Evolutionary conservation across 345 rosid genomes (phyloP), one percentile per base, ranked within the genome.

Genomic region (Citrus inodora): DNA sequence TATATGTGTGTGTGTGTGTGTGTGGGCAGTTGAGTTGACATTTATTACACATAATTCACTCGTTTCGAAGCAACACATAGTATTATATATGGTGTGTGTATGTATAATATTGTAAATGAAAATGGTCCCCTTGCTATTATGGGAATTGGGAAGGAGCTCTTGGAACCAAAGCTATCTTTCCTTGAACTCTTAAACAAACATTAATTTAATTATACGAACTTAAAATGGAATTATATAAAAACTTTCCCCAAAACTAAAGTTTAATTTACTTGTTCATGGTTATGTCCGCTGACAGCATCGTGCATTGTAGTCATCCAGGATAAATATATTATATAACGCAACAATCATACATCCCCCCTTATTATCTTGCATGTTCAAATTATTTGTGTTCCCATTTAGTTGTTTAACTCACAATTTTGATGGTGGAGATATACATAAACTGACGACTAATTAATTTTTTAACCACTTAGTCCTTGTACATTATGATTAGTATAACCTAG

Each of bases 231-330:
- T 3, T 46, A 13, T 13, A 13, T 46, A 46, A 46, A 46, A n/a
- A 7, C 64, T 56, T 72, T 22, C 33, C 13, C 64, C 10, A 13
- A 33, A 55, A 55, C 11, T 3, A 32, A 55, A 56, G 48, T 22
- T 56, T 53, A 22, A 16, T 46, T 46, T 46, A 46, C 58, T 53
- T 53, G 28, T 59, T n/a, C 5, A 9, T 59, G 11, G 22, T 53
- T 53, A 59, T 59, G 8, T 62, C 33, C 6, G 33, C 38, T 59
- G 77, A 40, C 27, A 62, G 6, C 69, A 28, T 46, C 46, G 46
- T 62, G 51, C 28, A 74, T 2, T 74, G 70, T 63, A 63, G 78
- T 62, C 22, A 63, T 74, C 78, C 56, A 46, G 42, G 69, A 30
- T 62, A 74, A 46, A 62, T 13, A 46, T 46, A 46, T 3, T 55